A percentile compares a stretch with the other conserved stretches of the same genome.
These are phyloP conservation scores for Syzygium syzygioides DNA, from an alignment of 441 rosid genomes.

Conservation along the genomic window DNA sequence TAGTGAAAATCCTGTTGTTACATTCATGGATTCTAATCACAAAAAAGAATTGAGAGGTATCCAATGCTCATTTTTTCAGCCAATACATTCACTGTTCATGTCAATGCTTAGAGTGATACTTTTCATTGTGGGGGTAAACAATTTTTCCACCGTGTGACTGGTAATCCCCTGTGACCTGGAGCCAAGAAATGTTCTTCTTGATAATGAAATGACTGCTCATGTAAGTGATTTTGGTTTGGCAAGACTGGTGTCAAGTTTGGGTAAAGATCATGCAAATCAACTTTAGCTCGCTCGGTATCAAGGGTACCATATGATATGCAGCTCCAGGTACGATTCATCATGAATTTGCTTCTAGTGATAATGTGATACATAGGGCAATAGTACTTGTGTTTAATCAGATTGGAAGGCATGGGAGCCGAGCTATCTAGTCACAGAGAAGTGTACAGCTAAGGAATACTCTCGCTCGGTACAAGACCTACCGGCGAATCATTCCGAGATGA, in stretches of 20 bases:
- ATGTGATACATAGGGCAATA: background rate
- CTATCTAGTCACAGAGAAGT: background rate
- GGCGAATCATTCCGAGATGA: too few relatives aligned
- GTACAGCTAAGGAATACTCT: too few relatives aligned
- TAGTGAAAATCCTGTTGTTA: background rate
- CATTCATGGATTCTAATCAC: too few relatives aligned
- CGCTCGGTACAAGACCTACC: too few relatives aligned
- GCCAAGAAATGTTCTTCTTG: background rate
- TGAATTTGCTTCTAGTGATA: background rate
- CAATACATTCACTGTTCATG: background rate
- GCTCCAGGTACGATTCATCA: background rate
- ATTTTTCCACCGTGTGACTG: background rate
- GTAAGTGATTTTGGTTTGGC: background rate
- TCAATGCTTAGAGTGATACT: background rate
- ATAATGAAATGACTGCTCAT: background rate
- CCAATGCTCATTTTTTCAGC: background rate
- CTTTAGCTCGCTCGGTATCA: background rate
- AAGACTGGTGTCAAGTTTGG: background rate
- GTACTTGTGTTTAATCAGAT: accelerated
- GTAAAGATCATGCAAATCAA: background rate
- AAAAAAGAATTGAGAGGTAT: background rate
- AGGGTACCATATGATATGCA: background rate
- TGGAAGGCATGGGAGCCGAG: background rate
- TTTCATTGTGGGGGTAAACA: background rate
- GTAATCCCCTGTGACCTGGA: background rate